Conservation (phyloP, 805 yeast species). For the Wickerhamomyces ciferrii region DNA sequence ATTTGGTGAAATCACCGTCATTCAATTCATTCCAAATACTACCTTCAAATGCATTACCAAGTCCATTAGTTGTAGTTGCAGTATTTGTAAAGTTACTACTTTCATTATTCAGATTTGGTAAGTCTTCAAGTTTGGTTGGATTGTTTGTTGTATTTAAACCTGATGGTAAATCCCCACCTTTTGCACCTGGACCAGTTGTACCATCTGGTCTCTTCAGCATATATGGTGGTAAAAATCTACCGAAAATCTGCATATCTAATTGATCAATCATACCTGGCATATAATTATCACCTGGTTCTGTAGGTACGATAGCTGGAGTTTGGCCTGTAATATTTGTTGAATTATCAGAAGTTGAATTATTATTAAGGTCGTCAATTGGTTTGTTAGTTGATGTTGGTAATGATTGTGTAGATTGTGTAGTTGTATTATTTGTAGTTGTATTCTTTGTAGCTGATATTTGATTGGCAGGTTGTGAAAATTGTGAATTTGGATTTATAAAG, state of each 20-base stretch:
- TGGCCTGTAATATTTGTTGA: neutral
- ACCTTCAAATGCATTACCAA: neutral
- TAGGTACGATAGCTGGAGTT: neutral
- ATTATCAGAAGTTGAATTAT: conserved; percentile 1
- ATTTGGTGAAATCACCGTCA: neutral
- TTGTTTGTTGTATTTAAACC: conserved; percentile 19
- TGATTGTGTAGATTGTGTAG: neutral
- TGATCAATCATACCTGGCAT: conserved; percentile 84
- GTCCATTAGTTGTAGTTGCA: neutral
- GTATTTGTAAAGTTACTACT: neutral
- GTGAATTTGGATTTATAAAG: conserved; percentile 15
- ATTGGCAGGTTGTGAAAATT: neutral
- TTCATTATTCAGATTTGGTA: conserved; percentile 7
- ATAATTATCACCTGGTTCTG: conserved; percentile 27
- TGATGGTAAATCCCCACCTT: conserved; percentile 23
- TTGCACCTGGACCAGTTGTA: conserved; percentile 20
- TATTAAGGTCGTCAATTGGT: neutral
- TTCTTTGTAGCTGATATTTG: neutral
- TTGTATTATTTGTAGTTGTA: neutral
- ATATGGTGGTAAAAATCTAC: conserved; percentile 78
- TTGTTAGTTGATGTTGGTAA: neutral
- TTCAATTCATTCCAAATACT: neutral
- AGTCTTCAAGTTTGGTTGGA: conserved; percentile 16
- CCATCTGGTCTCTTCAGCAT: conserved; percentile 44
- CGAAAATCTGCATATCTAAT: conserved; percentile 80